Conservation (phyloP, 2,329 filamentous ascomycete species). For the Cladophialophora carrionii region DNA sequence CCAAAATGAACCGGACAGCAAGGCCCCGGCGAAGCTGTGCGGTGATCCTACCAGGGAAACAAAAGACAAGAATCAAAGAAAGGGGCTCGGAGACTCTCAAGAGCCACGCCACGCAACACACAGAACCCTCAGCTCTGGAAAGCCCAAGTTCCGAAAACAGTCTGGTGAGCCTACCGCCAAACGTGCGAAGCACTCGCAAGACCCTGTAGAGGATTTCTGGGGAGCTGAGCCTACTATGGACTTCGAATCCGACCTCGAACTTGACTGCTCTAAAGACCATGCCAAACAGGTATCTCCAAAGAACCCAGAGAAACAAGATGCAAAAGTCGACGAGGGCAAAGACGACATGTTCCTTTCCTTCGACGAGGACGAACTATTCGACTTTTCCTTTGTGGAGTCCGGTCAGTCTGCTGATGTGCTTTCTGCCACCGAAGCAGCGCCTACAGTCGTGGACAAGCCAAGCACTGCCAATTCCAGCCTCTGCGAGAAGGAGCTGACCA, state of each 20-base stretch:
- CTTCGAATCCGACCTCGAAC: neutral
- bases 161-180: slow-evolving; percentile 18
- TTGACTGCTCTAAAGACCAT: neutral
- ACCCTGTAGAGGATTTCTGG: neutral
- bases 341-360: slow-evolving; percentile 1
- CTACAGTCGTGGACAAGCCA: neutral
- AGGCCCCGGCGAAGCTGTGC: neutral
- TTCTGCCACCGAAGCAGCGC: too few species aligned
- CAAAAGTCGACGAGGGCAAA: neutral
- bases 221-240: neutral
- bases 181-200: slow-evolving; percentile 17
- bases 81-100: neutral
- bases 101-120: too few species aligned
- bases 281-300: neutral
- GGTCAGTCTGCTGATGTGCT: neutral
- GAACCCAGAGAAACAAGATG: neutral
- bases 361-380: slow-evolving; percentile 9
- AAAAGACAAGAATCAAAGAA: slow-evolving; percentile 4
- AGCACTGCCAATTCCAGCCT: neutral
- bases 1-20: neutral
- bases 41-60: neutral
- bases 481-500: neutral
- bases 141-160: neutral
- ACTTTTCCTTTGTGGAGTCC: slow-evolving; percentile 4
- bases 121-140: neutral